Evolutionary conservation across 805 yeast species (phyloP), one percentile per base, ranked within the genome.

Genomic region (Pichia paraexigua): DNA sequence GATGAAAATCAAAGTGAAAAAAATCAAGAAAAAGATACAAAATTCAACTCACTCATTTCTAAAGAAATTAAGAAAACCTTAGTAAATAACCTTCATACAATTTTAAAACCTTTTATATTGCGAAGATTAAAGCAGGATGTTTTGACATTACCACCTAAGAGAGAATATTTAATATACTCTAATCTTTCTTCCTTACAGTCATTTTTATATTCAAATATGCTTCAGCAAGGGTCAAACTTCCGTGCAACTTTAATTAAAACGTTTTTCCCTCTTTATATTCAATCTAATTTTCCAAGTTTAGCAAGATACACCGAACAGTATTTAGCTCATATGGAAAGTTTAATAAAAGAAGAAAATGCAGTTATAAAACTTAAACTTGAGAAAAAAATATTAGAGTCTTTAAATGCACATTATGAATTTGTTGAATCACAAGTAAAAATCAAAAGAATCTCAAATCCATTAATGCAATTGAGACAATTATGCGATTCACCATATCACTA

Each of bases 401-500:
- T 64, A 17, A 45, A 48, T 4, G 48, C 50, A 24, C 60, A 62
- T 35, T 68, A 59, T 62, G 56, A 63, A 18, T 62, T 67, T 46
- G 64, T 74, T 8, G 63, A 64, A 25, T 69, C 63, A 41, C 77
- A 77, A 53, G 63, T 83, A 7, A 70, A 71, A 20, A 67, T 70
- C 39, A 83, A 83, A 57, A 74, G 73, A 47, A 69, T 87, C 49
- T 83, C 78, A 56, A 88, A 87, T 59, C 60, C 80, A 59, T 73
- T 86, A 70, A 88, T 91, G 88, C 97, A 91, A 65, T 72, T 91
- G 48, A 74, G 99, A 43, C 80, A 83, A 53, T 78, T 88, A 10
- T 90, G 97, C 58, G 84, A 89, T 61, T 85, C 97, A 0, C 96
- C 97, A 0, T 86, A 85, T 61, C 64, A 87, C 43, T 88, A 86